A percentile compares a stretch with the other conserved stretches of the same genome.
phyloP scores from a whole-genome alignment of 106 monocot genomes.

The Narthecium ossifragum region DNA sequence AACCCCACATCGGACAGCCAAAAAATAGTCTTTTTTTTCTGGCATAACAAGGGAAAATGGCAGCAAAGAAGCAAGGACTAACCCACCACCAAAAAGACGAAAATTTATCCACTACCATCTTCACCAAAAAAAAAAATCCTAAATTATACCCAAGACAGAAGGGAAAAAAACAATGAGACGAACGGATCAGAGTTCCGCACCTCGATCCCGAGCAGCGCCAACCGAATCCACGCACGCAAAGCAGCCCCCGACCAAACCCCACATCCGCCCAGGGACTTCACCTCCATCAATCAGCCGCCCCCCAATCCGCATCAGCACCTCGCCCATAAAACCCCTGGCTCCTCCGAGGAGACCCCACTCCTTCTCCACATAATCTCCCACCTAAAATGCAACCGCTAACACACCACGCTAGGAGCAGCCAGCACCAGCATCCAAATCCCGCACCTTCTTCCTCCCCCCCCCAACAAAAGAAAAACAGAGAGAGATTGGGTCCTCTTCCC shows the following conservation, averaged over 20 bases:
- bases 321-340: constrained; percentile 9
- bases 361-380: neutral
- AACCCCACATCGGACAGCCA: neutral
- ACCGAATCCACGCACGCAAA: neutral
- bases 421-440: neutral
- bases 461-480: neutral
- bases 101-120: too few relatives aligned
- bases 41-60: too few relatives aligned
- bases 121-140: neutral
- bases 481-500: neutral
- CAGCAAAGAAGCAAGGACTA: neutral
- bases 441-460: neutral
- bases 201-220: constrained; percentile 2
- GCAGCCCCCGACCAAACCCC: neutral
- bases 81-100: neutral
- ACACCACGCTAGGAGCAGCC: neutral
- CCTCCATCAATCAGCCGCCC: constrained; percentile 4
- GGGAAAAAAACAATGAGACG: neutral
- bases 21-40: too few relatives aligned
- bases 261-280: neutral
- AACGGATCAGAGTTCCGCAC: neutral
- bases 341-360: too few relatives aligned
- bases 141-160: neutral
- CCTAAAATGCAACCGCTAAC: neutral
- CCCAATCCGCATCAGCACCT: neutral